A percentile compares a stretch with the other conserved stretches of the same genome.
phyloP scores from a whole-genome alignment of 768 basidiomycete genomes.

The Boletus subcaerulescens region DNA sequence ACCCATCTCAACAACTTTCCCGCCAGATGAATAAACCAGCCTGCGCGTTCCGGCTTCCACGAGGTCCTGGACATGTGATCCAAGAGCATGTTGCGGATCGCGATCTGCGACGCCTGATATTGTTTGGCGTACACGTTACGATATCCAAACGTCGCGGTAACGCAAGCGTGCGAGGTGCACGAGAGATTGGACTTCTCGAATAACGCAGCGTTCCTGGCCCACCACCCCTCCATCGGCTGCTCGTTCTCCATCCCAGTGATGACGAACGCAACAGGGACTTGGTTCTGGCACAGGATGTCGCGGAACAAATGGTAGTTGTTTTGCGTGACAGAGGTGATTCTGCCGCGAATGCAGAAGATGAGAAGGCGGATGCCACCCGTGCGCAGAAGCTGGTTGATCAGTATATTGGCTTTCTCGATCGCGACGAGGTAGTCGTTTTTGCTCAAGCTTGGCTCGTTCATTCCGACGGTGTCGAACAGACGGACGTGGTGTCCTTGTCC shows the following conservation, averaged over 20 bases:
- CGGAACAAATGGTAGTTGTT: slow-evolving; percentile 30
- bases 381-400: slow-evolving; percentile 31
- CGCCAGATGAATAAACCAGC: slow-evolving; percentile 24
- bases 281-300: slow-evolving; percentile 26
- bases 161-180: slow-evolving; percentile 36
- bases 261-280: slow-evolving; percentile 31
- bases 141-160: slow-evolving; percentile 33
- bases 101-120: slow-evolving; percentile 32
- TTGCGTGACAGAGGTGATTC: slow-evolving; percentile 23
- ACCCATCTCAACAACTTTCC: slow-evolving; percentile 21
- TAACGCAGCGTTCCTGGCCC: slow-evolving; percentile 26
- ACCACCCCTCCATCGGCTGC: slow-evolving; percentile 31
- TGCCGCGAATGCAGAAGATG: slow-evolving; percentile 34
- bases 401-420: slow-evolving; percentile 26
- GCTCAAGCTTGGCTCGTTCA: slow-evolving; percentile 25
- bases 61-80: slow-evolving; percentile 14
- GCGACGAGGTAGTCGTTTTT: slow-evolving; percentile 22
- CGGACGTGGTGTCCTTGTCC: slow-evolving; percentile 12
- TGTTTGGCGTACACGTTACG: slow-evolving; percentile 20
- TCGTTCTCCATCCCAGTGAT: slow-evolving; percentile 33
- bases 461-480: slow-evolving; percentile 32
- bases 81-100: slow-evolving; percentile 21
- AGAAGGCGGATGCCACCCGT: slow-evolving; percentile 29
- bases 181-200: slow-evolving; percentile 23
- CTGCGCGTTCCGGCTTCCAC: slow-evolving; percentile 18